A percentile compares a stretch with the other conserved stretches of the same genome.
phyloP scores from a whole-genome alignment of 2,329 filamentous ascomycete genomes.

The Trichoderma oligosporum region DNA sequence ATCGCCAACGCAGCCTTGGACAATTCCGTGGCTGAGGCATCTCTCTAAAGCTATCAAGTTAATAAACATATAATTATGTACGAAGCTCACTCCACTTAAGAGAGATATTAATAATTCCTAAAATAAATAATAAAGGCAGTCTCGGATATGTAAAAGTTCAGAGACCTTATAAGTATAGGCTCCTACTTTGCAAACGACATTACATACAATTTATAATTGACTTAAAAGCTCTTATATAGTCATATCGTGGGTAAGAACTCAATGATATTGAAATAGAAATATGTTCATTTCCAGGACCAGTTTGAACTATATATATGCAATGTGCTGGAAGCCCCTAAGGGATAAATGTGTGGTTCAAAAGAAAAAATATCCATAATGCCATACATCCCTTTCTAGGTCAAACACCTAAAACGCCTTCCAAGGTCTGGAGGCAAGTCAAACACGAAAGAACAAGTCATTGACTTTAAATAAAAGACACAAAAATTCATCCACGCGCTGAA shows the following conservation, averaged over 20 bases:
- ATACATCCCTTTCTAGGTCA: constrained; percentile 16
- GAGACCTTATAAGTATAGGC: no score
- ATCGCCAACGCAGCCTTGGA: constrained; percentile 12
- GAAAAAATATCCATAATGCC: constrained; percentile 12
- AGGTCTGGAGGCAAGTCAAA: constrained; percentile 19
- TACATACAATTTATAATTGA: no score
- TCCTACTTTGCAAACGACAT: no score
- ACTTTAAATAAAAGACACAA: constrained; percentile 4
- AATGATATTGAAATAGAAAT: neutral
- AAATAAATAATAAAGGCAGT: no score
- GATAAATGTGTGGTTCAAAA: neutral
- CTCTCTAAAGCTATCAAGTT: constrained; percentile 19
- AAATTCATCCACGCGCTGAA: constrained; percentile 13
- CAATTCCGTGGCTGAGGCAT: constrained; percentile 4
- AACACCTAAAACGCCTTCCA: constrained; percentile 20
- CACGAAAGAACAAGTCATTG: constrained; percentile 17
- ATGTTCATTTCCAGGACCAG: constrained; percentile 10
- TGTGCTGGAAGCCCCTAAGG: neutral
- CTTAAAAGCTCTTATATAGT: no score
- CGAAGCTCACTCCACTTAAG: no score
- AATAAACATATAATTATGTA: constrained; percentile 19
- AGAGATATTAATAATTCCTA: no score
- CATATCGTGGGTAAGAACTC: neutral
- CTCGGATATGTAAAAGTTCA: no score
- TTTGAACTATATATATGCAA: constrained; percentile 14